Conservation (phyloP, 108 stramenopile species). For the Fragilaria radians region DNA sequence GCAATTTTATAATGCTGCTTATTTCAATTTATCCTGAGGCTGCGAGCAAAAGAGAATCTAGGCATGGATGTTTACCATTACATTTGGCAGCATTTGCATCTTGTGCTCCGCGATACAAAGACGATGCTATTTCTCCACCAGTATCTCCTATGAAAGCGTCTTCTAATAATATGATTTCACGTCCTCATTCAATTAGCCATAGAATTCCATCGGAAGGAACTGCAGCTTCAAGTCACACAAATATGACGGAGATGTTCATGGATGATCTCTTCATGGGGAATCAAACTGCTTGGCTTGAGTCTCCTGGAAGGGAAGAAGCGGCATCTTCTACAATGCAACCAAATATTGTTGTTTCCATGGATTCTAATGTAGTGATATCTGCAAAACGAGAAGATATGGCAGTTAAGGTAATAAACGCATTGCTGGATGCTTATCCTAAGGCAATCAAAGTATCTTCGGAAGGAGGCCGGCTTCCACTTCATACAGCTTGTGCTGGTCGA, state of each 20-base stretch:
- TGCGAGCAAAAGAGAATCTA: slow-evolving; percentile 65
- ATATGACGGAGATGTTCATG: slow-evolving; percentile 32
- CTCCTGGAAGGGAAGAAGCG: neutral
- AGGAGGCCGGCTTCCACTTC: slow-evolving; percentile 74
- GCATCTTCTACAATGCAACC: neutral
- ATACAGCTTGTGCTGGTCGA: slow-evolving; percentile 77
- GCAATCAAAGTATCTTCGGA: slow-evolving; percentile 67
- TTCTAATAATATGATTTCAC: slow-evolving; percentile 8
- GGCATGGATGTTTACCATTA: slow-evolving; percentile 83
- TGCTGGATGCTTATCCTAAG: slow-evolving; percentile 75
- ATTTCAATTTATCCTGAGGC: slow-evolving; percentile 71
- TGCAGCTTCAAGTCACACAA: slow-evolving; percentile 7
- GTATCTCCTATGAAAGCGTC: neutral
- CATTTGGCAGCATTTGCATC: slow-evolving; percentile 84
- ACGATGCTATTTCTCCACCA: neutral
- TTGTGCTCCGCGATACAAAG: slow-evolving; percentile 33
- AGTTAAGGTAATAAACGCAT: slow-evolving; percentile 65
- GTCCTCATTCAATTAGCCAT: slow-evolving; percentile 25
- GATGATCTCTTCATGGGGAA: slow-evolving; percentile 31
- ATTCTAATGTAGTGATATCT: slow-evolving; percentile 24
- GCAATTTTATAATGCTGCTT: slow-evolving; percentile 62
- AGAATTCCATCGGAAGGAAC: slow-evolving; percentile 19
- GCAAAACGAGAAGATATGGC: slow-evolving; percentile 68
- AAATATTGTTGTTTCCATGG: slow-evolving; percentile 22
- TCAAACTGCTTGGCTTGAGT: slow-evolving; percentile 6